Percentiles rank a stretch among this genome's conserved stretches.
These are phyloP conservation scores for Tulasnella sp. DNA, from an alignment of 768 basidiomycete genomes.

Conservation along the genomic window DNA sequence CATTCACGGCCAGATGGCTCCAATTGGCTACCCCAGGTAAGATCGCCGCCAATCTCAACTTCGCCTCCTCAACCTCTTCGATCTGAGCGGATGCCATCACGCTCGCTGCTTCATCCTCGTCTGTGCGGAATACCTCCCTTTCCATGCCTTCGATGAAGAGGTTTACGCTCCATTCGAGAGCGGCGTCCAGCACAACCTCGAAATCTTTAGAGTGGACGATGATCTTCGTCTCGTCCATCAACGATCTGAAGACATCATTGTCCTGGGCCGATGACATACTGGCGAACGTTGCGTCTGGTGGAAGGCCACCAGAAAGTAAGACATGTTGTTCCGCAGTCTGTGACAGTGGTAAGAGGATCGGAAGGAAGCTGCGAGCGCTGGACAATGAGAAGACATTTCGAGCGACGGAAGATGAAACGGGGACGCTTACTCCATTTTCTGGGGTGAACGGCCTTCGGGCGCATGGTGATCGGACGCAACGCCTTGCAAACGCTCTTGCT, in stretches of 20 bases:
- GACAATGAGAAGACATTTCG: conserved; percentile 4
- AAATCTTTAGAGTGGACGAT: conserved; percentile 62
- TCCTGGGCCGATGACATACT: conserved; percentile 25
- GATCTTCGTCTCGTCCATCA: conserved; percentile 58
- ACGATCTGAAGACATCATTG: conserved; percentile 39
- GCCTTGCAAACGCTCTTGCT: conserved; percentile 30
- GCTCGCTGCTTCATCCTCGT: conserved; percentile 20
- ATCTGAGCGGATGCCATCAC: conserved; percentile 28
- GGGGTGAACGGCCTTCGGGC: not conserved
- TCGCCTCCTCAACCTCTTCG: conserved; percentile 31
- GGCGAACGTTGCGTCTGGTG: conserved; percentile 24
- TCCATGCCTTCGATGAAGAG: conserved; percentile 54
- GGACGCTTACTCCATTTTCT: not conserved
- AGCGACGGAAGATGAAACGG: not conserved
- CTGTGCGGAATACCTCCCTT: conserved; percentile 44
- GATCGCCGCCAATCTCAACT: conserved; percentile 63
- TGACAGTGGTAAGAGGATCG: conserved; percentile 65
- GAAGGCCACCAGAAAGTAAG: conserved; percentile 51
- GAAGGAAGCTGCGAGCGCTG: conserved; percentile 44
- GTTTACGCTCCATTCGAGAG: conserved; percentile 57
- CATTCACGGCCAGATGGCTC: conserved; percentile 56
- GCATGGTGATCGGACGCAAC: conserved; percentile 39
- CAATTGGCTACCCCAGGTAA: conserved; percentile 72
- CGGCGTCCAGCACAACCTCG: conserved; percentile 53
- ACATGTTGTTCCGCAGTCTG: conserved; percentile 58